Base-by-base conservation (phyloP, 1,284 basidiomycete genomes). In the Tylopilus sp. region DNA sequence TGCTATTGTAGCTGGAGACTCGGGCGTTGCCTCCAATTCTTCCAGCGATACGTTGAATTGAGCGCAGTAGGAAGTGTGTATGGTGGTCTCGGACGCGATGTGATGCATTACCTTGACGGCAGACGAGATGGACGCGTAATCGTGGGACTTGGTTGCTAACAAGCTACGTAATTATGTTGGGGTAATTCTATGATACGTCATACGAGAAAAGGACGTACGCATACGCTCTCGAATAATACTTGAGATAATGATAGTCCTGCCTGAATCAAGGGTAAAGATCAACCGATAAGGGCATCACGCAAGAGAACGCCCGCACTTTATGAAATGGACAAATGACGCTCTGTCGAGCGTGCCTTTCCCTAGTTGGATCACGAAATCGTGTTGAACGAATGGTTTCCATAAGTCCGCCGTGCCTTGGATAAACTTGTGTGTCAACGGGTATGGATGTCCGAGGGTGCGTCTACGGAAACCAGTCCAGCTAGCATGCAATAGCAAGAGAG, bases 381-480 rank as follows among this genome's bases (percentile, higher is more conserved):
- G 93, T 58, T 90, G 77, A 0, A 91, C 84, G 57, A 89, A 93
- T 41, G 74, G 71, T 54, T 82, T 84, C 91, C 91, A 94, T 3
- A 79, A 68, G 1, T 62, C 56, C 0, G 72, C 60, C 18, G 79
- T 79, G 18, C 74, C 74, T 44, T 76, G 72, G 56, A 91, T 90
- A 29, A 92, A 77, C 51, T 81, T 69, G n/a, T 75, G 74, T 4
- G 80, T 81, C 59, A 89, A 79, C 8, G 86, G 90, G 57, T 82
- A 85, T 5, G 82, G 88, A 57, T 84, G 80, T 16, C 65, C 67
- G 10, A 57, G 60, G 0, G 81, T 86, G 31, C 78, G 81, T 44
- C 88, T 90, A 46, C 2, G 15, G 11, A 39, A 35, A 41, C 25
- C 15, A 6, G 33, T 46, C 9, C 5, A 44, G 46, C 7, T 13